These are phyloP conservation scores for Ilyonectria destructans DNA, from an alignment of 2,329 filamentous ascomycete genomes.

Conservation along the genomic window DNA sequence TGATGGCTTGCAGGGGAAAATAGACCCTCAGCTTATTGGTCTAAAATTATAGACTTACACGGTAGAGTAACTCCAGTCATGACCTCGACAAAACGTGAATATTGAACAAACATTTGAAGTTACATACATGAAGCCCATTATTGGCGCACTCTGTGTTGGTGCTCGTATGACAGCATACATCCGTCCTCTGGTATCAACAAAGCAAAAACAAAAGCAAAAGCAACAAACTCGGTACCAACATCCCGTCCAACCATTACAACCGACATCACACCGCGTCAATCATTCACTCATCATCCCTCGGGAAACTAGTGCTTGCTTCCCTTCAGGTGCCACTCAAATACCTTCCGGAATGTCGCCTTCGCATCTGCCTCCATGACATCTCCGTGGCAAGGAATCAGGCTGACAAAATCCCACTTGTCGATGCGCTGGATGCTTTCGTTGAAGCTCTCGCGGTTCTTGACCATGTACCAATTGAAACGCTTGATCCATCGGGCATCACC, in stretches of 20 bases:
- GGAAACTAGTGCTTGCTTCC: slow-evolving; percentile 43
- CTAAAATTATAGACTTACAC: too few species aligned
- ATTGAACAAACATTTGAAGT: not conserved
- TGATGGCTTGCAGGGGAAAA: too few species aligned
- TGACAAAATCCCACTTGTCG: slow-evolving; percentile 86
- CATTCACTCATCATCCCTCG: not conserved
- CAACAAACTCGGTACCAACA: not conserved
- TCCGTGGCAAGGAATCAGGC: slow-evolving; percentile 92
- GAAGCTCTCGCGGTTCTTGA: slow-evolving; percentile 78
- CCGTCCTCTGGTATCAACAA: slow-evolving; percentile 34
- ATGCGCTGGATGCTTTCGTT: slow-evolving; percentile 80
- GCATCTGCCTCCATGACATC: slow-evolving; percentile 84
- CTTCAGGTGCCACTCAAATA: slow-evolving; percentile 88
- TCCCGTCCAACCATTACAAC: slow-evolving; percentile 5
- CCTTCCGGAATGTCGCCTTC: slow-evolving; percentile 83
- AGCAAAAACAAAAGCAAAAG: slow-evolving; percentile 15
- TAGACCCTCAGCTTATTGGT: too few species aligned
- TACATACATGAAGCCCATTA: not conserved
- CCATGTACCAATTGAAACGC: slow-evolving; percentile 85
- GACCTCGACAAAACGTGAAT: not conserved
- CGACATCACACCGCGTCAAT: slow-evolving; percentile 10
- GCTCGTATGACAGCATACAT: not conserved
- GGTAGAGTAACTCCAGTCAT: not conserved
- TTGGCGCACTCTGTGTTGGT: not conserved
- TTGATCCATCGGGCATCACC: slow-evolving; percentile 83